These are phyloP conservation scores for Macrocystidia cucumis DNA, from an alignment of 1,284 basidiomycete genomes.

Conservation along the genomic window DNA sequence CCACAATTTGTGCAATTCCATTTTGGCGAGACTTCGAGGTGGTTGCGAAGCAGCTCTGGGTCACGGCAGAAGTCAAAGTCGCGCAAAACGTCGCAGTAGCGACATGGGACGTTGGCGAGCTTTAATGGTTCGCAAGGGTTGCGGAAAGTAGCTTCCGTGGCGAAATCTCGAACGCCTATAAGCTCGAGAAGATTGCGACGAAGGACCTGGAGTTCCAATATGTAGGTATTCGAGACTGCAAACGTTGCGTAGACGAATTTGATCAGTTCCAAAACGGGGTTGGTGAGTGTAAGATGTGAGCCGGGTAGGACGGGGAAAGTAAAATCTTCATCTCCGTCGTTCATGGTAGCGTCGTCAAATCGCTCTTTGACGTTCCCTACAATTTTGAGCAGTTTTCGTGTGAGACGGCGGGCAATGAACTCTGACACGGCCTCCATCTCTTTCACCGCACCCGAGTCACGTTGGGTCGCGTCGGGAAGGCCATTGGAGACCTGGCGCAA, in stretches of 20 bases:
- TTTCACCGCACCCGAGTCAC: constrained; percentile 61
- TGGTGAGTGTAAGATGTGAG: constrained; percentile 67
- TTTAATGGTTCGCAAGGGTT: constrained; percentile 93
- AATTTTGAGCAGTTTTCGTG: constrained; percentile 72
- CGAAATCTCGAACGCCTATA: constrained; percentile 85
- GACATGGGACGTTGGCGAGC: constrained; percentile 85
- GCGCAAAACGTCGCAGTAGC: constrained; percentile 81
- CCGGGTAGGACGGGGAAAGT: constrained; percentile 88
- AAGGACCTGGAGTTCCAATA: constrained; percentile 83
- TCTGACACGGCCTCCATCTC: constrained; percentile 65
- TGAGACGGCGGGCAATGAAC: constrained; percentile 78
- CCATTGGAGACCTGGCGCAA: constrained; percentile 70
- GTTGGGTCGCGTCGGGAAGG: constrained; percentile 52
- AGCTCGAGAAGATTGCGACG: constrained; percentile 89
- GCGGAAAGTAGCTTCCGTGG: constrained; percentile 74
- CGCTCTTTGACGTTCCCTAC: constrained; percentile 65
- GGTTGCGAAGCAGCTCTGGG: constrained; percentile 69
- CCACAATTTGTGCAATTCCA: constrained; percentile 70
- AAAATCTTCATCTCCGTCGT: constrained; percentile 53
- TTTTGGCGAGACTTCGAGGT: constrained; percentile 39
- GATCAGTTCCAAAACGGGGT: constrained; percentile 85
- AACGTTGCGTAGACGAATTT: constrained; percentile 87
- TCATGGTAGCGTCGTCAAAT: constrained; percentile 53
- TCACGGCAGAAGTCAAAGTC: constrained; percentile 98
- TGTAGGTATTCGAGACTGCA: constrained; percentile 68